Conservation (phyloP, 306 rosid genomes). For the Vicia faba region DNA sequence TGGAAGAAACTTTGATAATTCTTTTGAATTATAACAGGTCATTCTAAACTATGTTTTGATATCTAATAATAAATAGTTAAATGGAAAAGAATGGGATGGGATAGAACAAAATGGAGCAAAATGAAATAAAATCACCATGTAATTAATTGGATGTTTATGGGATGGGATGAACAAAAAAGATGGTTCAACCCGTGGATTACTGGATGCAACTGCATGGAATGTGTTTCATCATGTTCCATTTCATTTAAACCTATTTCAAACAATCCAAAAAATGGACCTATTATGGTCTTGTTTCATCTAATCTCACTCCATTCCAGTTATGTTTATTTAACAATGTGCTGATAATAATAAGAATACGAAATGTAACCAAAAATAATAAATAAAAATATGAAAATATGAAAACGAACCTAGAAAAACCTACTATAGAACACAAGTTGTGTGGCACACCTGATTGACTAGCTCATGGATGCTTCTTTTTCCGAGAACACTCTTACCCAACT, state of each 20-base stretch:
- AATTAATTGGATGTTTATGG: not conserved
- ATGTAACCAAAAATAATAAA: too few relatives aligned
- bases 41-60: not conserved
- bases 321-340: not conserved
- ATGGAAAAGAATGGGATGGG: not conserved
- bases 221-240: not conserved
- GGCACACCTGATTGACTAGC: slow-evolving; percentile 74
- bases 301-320: not conserved
- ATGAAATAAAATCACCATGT: not conserved
- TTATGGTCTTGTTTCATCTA: not conserved
- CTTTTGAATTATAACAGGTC: slow-evolving; percentile 15
- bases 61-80: slow-evolving; percentile 11
- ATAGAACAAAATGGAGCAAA: not conserved
- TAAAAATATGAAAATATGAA: not conserved
- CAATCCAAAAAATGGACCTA: not conserved
- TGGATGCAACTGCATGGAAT: not conserved
- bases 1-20: not conserved
- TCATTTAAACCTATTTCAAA: slow-evolving; percentile 7
- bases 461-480: slow-evolving; percentile 91
- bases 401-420: not conserved
- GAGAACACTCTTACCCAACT: slow-evolving; percentile 71
- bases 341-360: not conserved
- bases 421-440: slow-evolving; percentile 14
- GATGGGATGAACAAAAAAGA: not conserved
- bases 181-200: not conserved